These are phyloP conservation scores for Ceratocystis cubensis DNA, from an alignment of 2,329 filamentous ascomycete species.

Conservation along the genomic window DNA sequence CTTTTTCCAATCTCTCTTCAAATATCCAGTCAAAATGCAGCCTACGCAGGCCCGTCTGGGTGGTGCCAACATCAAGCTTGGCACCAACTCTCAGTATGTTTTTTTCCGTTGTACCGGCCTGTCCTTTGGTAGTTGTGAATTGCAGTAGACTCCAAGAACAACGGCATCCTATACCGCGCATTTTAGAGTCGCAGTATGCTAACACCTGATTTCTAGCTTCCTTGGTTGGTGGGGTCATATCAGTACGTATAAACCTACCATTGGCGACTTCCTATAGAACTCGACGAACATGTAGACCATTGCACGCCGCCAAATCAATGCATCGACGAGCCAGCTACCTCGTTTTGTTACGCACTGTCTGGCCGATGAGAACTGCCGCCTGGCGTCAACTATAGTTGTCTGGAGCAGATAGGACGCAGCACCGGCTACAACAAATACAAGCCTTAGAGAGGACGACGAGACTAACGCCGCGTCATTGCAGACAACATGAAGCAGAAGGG, in stretches of 20 bases:
- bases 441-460: not conserved
- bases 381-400: not conserved
- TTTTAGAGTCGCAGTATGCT: not conserved
- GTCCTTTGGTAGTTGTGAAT: not conserved
- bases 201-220: constrained; percentile 12
- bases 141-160: no score
- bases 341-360: not conserved
- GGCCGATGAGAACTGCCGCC: not conserved
- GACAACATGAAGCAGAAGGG: constrained; percentile 43
- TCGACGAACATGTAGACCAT: not conserved
- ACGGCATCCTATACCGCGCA: no score
- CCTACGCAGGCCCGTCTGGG: constrained; percentile 35
- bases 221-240: constrained; percentile 21
- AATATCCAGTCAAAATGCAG: constrained; percentile 31
- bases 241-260: constrained; percentile 14
- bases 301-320: not conserved
- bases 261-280: not conserved
- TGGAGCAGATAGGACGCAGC: not conserved
- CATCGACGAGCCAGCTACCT: not conserved
- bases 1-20: not conserved
- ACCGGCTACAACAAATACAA: not conserved
- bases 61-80: constrained; percentile 23
- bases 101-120: not conserved
- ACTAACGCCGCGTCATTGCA: not conserved
- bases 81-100: constrained; percentile 22